Conservation (phyloP, 2,329 filamentous ascomycete species). For the Helminthosporium solani region DNA sequence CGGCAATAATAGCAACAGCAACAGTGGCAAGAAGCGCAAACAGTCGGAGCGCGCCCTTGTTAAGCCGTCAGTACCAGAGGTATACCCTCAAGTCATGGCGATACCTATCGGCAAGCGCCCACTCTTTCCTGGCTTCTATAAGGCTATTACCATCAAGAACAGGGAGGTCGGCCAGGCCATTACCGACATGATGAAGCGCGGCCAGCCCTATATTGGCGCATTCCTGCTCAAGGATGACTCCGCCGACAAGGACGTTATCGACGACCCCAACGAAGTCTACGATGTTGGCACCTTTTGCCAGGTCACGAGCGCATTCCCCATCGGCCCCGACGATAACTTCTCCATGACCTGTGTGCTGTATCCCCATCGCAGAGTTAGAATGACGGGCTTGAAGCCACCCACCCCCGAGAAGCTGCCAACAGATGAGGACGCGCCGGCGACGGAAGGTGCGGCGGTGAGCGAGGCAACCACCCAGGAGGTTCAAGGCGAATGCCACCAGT, state of each 20-base stretch:
- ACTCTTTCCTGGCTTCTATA: slow-evolving; percentile 97
- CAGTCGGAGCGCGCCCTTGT: slow-evolving; percentile 73
- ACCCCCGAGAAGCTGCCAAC: slow-evolving; percentile 39
- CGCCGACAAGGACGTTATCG: slow-evolving; percentile 90
- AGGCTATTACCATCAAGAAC: slow-evolving; percentile 94
- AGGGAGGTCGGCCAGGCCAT: slow-evolving; percentile 89
- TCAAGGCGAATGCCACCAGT: slow-evolving; percentile 50
- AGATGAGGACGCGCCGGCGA: slow-evolving; percentile 30
- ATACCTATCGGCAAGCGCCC: slow-evolving; percentile 94
- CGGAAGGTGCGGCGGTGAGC: slow-evolving; percentile 45
- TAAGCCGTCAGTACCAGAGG: slow-evolving; percentile 87
- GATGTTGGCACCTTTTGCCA: slow-evolving; percentile 97
- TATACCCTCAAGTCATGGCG: slow-evolving; percentile 96
- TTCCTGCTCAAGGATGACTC: slow-evolving; percentile 97
- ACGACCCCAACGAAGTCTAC: slow-evolving; percentile 86
- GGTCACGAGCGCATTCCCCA: slow-evolving; percentile 93
- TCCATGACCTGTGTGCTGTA: slow-evolving; percentile 92
- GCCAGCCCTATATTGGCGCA: slow-evolving; percentile 94
- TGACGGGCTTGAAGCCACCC: slow-evolving; percentile 79
- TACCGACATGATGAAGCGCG: slow-evolving; percentile 93
- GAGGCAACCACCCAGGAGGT: slow-evolving; percentile 53
- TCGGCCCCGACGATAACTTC: slow-evolving; percentile 73
- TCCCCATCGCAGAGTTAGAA: slow-evolving; percentile 89
- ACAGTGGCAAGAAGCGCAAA: slow-evolving; percentile 68
- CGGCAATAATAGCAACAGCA: no score